These are phyloP conservation scores for Dittrichia graveolens DNA, from an alignment of 129 eudicot species.

Conservation along the genomic window DNA sequence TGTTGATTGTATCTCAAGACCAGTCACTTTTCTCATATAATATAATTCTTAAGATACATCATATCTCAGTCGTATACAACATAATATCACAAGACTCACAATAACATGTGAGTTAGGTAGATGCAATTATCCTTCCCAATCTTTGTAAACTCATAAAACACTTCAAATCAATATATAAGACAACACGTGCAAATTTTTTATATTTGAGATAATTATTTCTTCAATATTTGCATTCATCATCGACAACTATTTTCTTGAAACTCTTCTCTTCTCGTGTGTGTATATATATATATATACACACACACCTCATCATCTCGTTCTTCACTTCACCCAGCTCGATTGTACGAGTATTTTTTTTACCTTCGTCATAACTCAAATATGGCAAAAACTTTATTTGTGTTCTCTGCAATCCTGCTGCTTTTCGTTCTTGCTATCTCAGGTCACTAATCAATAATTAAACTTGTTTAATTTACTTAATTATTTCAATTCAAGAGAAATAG, in stretches of 20 bases:
- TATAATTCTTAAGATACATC: too few relatives aligned
- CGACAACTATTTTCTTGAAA: background rate
- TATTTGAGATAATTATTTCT: background rate
- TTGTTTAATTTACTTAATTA: background rate
- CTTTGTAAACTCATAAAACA: too few relatives aligned
- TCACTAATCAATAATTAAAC: background rate
- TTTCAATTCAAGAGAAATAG: too few relatives aligned
- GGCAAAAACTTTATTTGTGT: slow-evolving; percentile 21
- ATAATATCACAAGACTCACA: too few relatives aligned
- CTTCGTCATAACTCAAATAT: slow-evolving; percentile 19
- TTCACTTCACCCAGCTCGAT: slow-evolving; percentile 21
- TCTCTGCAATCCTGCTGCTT: background rate
- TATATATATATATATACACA: slow-evolving; percentile 17
- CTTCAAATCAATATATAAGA: background rate
- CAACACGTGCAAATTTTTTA: background rate
- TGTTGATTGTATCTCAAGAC: too few relatives aligned
- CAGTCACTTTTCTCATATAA: too few relatives aligned
- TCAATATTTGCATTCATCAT: background rate
- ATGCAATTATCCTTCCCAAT: too few relatives aligned
- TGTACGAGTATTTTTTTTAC: background rate
- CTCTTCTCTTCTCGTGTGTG: slow-evolving; percentile 5
- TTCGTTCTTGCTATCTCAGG: slow-evolving; percentile 25
- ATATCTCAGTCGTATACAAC: too few relatives aligned
- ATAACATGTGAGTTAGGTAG: too few relatives aligned
- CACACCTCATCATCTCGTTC: background rate